Evolutionary conservation across 2,329 filamentous ascomycete genomes (phyloP), one percentile per base, ranked within the genome.

Genomic region (Pseudogymnoascus sp.): DNA sequence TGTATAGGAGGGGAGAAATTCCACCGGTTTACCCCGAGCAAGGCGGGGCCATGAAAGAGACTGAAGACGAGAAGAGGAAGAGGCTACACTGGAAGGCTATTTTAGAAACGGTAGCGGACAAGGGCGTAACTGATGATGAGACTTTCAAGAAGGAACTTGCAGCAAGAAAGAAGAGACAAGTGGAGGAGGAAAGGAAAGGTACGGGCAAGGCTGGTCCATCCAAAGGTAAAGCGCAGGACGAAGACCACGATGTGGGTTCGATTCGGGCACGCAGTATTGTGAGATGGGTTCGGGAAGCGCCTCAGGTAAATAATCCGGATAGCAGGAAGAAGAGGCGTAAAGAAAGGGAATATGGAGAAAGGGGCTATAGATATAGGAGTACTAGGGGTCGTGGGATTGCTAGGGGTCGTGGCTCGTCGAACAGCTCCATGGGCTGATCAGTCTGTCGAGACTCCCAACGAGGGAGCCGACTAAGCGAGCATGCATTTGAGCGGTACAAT

Each of bases 261-360:
- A 86, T 89, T 66, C 81, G 90, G 21, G 89, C 89, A 0, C 80
- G 84, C 59, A 82, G 83, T 16, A 84, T 93, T 64, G 82, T 85
- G 0, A 76, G 83, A 44, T 94, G 90, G 90, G 82, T 93, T 21
- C 75, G 76, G 59, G 80, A 87, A 64, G 84, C 83, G 0, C 84
- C 82, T 21, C 62, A 71, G 50, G 11, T 56, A 28, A 50, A 14
- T 10, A 50, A 50, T 28, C 5, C 23, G 10, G 23, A 7, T 14
- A 33, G 25, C 23, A 5, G 31, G 35, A 56, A 8, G 28, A 56
- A 18, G 4, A 33, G 6, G n/a, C 50, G 50, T 33, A 56, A 33
- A 11, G 25, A 31, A 10, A 56, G 10, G 25, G 47, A 2, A 21
- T 21, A 21, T 21, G 21, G 21, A 21, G 21, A 21, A 21, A 21